phyloP scores from a whole-genome alignment of 805 yeast genomes.

The Kodamaea hsintzibuensis region DNA sequence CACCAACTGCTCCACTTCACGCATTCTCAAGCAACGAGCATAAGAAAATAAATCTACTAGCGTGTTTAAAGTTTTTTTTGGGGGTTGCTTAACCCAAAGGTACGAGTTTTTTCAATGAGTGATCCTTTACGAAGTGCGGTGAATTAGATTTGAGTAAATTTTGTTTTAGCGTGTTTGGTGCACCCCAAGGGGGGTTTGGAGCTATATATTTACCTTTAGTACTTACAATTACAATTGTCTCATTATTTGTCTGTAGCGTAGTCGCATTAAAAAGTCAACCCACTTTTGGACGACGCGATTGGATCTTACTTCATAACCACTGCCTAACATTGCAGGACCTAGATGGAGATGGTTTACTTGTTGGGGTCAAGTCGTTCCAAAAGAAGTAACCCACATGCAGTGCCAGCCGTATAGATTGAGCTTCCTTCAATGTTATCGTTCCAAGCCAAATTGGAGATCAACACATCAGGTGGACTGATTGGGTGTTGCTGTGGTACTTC shows the following conservation, averaged over 20 bases:
- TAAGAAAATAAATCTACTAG: neutral
- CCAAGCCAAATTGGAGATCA: slow-evolving; percentile 58
- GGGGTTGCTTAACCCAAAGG: neutral
- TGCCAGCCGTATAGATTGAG: slow-evolving; percentile 55
- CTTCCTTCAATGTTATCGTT: slow-evolving; percentile 45
- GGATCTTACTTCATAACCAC: neutral
- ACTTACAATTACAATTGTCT: neutral
- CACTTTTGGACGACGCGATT: neutral
- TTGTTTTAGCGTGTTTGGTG: neutral
- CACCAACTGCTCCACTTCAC: neutral
- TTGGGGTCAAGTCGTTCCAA: slow-evolving; percentile 38
- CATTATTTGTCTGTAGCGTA: too few relatives aligned
- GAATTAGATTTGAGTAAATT: neutral
- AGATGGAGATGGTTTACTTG: neutral
- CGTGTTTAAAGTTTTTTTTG: neutral
- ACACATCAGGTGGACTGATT: slow-evolving; percentile 51
- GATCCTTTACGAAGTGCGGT: neutral
- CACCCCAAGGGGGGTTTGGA: neutral
- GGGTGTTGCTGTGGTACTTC: slow-evolving; percentile 30
- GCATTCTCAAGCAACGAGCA: neutral
- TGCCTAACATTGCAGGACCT: too few relatives aligned
- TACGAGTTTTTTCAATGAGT: neutral
- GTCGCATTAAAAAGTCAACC: neutral
- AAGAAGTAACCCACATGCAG: slow-evolving; percentile 51
- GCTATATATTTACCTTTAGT: neutral